Evolutionary conservation across 345 rosid genomes (phyloP).

Genomic region (Isatis tinctoria): DNA sequence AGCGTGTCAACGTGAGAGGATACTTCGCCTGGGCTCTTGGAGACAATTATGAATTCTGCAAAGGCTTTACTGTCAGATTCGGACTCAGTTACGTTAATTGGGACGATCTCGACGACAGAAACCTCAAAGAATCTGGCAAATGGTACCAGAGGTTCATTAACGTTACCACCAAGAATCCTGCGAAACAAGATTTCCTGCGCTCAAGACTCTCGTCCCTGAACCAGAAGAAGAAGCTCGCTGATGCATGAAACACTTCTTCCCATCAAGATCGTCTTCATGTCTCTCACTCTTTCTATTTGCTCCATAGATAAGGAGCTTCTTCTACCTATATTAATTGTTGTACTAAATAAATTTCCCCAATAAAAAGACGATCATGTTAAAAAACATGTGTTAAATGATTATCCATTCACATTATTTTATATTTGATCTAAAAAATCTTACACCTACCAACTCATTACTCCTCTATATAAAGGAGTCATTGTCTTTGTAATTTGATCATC

Average conservation of each 20-base stretch:
- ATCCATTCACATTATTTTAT: too few relatives aligned
- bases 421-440: too few relatives aligned
- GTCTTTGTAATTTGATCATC: too few relatives aligned
- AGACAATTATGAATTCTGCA: background rate
- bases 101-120: background rate
- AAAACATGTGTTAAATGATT: too few relatives aligned
- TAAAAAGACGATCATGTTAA: background rate
- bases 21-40: background rate
- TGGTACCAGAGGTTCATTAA: background rate
- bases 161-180: background rate
- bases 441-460: too few relatives aligned
- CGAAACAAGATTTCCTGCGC: background rate
- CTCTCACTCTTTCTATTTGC: background rate
- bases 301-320: conserved; percentile 1
- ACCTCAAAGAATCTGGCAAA: background rate
- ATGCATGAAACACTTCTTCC: background rate
- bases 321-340: background rate
- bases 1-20: background rate
- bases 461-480: too few relatives aligned
- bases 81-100: background rate
- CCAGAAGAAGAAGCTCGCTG: background rate
- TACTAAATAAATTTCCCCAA: background rate
- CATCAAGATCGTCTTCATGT: conserved; percentile 1
- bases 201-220: background rate
- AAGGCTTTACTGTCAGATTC: background rate